These are phyloP conservation scores for Kalmusia sp. DNA, from an alignment of 2,329 filamentous ascomycete species.

Conservation along the genomic window DNA sequence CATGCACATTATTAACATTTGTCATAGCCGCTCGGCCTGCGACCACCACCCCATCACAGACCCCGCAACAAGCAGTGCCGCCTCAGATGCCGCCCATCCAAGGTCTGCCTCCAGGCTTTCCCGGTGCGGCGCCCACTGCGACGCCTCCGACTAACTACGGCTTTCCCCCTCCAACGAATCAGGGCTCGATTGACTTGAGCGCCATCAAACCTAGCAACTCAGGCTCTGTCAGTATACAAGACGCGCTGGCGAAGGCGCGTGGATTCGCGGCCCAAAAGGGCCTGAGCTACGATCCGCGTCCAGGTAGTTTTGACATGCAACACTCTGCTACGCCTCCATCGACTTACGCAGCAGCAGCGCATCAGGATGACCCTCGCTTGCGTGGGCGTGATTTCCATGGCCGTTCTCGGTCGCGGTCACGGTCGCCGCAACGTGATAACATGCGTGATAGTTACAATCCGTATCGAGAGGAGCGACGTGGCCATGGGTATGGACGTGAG, in stretches of 20 bases:
- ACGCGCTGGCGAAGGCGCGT: constrained; percentile 84
- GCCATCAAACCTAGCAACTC: constrained; percentile 79
- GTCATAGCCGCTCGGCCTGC: constrained; percentile 55
- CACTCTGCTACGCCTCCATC: constrained; percentile 31
- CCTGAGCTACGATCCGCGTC: constrained; percentile 59
- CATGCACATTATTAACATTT: constrained; percentile 14
- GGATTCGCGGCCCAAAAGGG: constrained; percentile 83
- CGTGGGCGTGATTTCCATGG: constrained; percentile 61
- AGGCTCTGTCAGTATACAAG: constrained; percentile 81
- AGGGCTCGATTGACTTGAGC: constrained; percentile 81
- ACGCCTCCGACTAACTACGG: constrained; percentile 55
- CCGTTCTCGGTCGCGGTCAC: constrained; percentile 75
- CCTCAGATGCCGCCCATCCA: constrained; percentile 53
- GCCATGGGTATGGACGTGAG: constrained; percentile 69
- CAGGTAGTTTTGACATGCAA: constrained; percentile 52
- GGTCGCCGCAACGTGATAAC: constrained; percentile 66
- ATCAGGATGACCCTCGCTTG: constrained; percentile 56
- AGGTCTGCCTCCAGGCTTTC: constrained; percentile 53
- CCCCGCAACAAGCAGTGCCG: constrained; percentile 48
- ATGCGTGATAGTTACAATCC: constrained; percentile 81
- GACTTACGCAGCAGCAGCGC: constrained; percentile 45
- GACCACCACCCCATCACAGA: constrained; percentile 56
- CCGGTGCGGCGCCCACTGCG: constrained; percentile 49
- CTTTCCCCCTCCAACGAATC: constrained; percentile 72
- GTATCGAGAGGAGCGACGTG: constrained; percentile 83